Evolutionary conservation across 371 early-diverging fungal genomes (phyloP), one percentile per base, ranked within the genome.

Genomic region (Apophysomyces sp.): DNA sequence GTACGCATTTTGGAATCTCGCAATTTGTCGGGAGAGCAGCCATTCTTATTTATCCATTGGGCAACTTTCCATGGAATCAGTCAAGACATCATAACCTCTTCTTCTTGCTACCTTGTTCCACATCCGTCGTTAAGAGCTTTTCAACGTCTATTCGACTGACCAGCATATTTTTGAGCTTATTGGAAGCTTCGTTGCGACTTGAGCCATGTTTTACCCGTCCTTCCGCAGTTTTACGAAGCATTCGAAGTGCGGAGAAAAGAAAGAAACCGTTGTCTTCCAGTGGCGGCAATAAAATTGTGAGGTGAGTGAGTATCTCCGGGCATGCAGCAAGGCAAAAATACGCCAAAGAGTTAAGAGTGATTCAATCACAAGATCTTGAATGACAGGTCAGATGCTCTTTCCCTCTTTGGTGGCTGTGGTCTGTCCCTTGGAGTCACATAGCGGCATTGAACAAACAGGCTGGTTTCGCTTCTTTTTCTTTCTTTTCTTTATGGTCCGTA

Each of bases 1-100:
- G 76, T 81, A 34, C 81, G 61, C 34, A 81, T 32, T 62, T 77
- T 81, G 12, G 71, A 67, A 52, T 81, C 81, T 52, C 81, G 70
- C 36, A 81, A 71, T 40, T 69, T 29, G 55, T 81, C 81, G 27
- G 78, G 81, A 34, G 74, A 32, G 9, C 52, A 27, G 4, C 4
- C 1, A 36, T 36, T 21, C n/a, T n/a, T 11, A 12, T 53, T 31
- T 9, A 26, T 13, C 18, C 31, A 34, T 0, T 21, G 30, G 1
- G 55, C 26, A 27, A 41, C 41, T 41, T 41, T 18, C 11, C 72
- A 71, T 12, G 67, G 66, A 66, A 80, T 75, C n/a, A 80, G 65
- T 29, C 32, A 3, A 52, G 40, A 53, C 27, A 7, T 37, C 5
- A 30, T 24, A 37, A 7, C 24, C 16, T 18, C 36, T 24, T 32